Conservation (phyloP, 2,329 filamentous ascomycete species). For the Helotiales sp. region DNA sequence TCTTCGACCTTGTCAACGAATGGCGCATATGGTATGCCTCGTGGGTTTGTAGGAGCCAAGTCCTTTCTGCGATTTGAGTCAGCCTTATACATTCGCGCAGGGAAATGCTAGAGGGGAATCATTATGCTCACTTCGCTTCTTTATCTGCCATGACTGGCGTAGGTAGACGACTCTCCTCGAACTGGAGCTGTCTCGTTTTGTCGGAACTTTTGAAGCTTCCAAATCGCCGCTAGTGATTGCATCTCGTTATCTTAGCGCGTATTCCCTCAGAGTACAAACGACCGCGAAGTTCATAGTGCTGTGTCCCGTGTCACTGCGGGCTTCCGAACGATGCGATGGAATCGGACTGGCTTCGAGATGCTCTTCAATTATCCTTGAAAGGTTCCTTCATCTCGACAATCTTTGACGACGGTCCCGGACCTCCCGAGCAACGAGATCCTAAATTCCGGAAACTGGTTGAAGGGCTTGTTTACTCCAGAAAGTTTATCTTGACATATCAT, state of each 20-base stretch:
- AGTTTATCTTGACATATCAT: slow-evolving; percentile 30
- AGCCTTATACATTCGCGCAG: not conserved
- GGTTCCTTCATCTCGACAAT: slow-evolving; percentile 12
- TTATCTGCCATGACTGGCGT: slow-evolving; percentile 30
- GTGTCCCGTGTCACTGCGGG: slow-evolving; percentile 3
- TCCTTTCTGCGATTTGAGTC: slow-evolving; percentile 42
- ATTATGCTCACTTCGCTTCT: slow-evolving; percentile 27
- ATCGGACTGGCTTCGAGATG: slow-evolving; percentile 27
- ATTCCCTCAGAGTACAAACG: not conserved
- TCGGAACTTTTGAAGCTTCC: too few relatives aligned
- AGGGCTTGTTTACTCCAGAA: slow-evolving; percentile 23
- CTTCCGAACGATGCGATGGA: slow-evolving; percentile 18
- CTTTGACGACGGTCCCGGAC: slow-evolving; percentile 7
- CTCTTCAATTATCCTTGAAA: slow-evolving; percentile 23
- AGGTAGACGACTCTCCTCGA: slow-evolving; percentile 4
- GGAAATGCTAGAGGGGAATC: not conserved
- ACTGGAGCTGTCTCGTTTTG: slow-evolving; percentile 2
- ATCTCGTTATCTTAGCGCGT: slow-evolving; percentile 4
- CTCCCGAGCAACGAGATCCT: slow-evolving; percentile 17
- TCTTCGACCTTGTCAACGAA: slow-evolving; percentile 89
- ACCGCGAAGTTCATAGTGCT: not conserved
- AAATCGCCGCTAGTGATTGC: not conserved
- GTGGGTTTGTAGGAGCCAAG: slow-evolving; percentile 67
- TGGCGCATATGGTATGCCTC: slow-evolving; percentile 80
- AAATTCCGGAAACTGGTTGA: slow-evolving; percentile 25